Evolutionary conservation across 1,139 yeast genomes (phyloP).

Genomic region (Hyphopichia wangnamkhiaoensis): DNA sequence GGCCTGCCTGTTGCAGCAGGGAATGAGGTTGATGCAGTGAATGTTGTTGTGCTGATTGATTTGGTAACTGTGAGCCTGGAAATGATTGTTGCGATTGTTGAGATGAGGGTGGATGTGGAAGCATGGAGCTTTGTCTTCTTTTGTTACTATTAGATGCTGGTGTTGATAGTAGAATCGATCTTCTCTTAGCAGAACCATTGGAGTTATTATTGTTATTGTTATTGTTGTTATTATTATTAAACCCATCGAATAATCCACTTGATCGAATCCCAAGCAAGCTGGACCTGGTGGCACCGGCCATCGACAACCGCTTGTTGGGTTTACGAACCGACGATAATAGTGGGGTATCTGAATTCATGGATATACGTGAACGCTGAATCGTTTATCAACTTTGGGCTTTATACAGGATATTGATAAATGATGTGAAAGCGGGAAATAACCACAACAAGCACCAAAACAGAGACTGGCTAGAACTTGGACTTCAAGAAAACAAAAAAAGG

Average conservation of each 20-base stretch:
- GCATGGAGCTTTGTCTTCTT: conserved; percentile 31
- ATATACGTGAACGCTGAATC: neutral
- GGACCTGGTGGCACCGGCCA: conserved; percentile 38
- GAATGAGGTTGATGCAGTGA: conserved; percentile 8
- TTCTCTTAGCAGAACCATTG: conserved; percentile 22
- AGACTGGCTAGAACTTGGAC: too few species aligned
- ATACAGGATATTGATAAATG: neutral
- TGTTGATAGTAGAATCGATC: conserved; percentile 35
- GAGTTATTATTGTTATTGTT: conserved; percentile 1
- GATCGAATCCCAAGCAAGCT: conserved; percentile 22
- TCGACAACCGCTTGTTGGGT: conserved; percentile 28
- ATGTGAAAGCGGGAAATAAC: too few species aligned
- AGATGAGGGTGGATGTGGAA: conserved; percentile 13
- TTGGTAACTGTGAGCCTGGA: conserved; percentile 7
- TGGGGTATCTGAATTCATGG: conserved; percentile 5
- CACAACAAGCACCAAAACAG: too few species aligned
- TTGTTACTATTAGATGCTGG: conserved; percentile 40
- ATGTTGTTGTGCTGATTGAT: conserved; percentile 6
- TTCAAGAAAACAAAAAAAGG: too few species aligned
- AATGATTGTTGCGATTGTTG: conserved; percentile 18
- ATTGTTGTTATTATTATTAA: neutral
- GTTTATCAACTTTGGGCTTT: neutral
- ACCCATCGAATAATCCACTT: conserved; percentile 6
- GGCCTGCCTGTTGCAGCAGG: conserved; percentile 2
- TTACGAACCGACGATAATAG: conserved; percentile 5